Percentiles rank a stretch among this genome's conserved stretches.
These are phyloP conservation scores for Cercospora sp. DNA, from an alignment of 2,329 filamentous ascomycete genomes.

Conservation along the genomic window DNA sequence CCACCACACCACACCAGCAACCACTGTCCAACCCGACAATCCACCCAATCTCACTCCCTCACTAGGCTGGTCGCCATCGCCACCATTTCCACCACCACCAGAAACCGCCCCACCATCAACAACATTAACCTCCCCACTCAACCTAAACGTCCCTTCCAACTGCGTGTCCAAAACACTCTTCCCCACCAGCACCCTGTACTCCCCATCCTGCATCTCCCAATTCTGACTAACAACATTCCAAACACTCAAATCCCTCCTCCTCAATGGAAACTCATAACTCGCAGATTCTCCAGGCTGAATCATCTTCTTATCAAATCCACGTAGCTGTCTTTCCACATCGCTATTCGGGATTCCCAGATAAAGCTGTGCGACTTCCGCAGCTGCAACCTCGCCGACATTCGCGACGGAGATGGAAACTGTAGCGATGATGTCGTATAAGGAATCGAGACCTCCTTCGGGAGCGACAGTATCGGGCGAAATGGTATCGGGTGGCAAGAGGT, in stretches of 20 bases:
- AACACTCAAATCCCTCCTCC: conserved; percentile 27
- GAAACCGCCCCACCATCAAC: background rate
- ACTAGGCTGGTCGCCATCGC: background rate
- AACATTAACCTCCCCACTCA: background rate
- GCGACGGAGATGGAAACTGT: conserved; percentile 58
- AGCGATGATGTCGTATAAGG: conserved; percentile 64
- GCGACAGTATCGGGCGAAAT: conserved; percentile 9
- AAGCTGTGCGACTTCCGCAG: conserved; percentile 57
- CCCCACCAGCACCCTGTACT: conserved; percentile 27
- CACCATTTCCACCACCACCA: background rate
- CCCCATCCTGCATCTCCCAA: conserved; percentile 31
- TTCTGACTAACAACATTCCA: conserved; percentile 25
- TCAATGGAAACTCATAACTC: conserved; percentile 21
- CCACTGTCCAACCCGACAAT: background rate
- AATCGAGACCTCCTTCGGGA: conserved; percentile 24
- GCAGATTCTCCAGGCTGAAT: conserved; percentile 28
- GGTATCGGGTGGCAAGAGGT: conserved; percentile 23
- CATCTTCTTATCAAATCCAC: conserved; percentile 44
- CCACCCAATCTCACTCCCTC: background rate
- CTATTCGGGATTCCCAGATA: conserved; percentile 44
- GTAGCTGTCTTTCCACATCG: conserved; percentile 30
- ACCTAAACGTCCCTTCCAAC: conserved; percentile 1
- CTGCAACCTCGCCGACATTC: conserved; percentile 61
- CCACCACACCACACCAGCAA: background rate
- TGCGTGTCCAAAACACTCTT: conserved; percentile 28